phyloP scores from a whole-genome alignment of 495 filamentous ascomycete genomes.

The Penicillium lagena region DNA sequence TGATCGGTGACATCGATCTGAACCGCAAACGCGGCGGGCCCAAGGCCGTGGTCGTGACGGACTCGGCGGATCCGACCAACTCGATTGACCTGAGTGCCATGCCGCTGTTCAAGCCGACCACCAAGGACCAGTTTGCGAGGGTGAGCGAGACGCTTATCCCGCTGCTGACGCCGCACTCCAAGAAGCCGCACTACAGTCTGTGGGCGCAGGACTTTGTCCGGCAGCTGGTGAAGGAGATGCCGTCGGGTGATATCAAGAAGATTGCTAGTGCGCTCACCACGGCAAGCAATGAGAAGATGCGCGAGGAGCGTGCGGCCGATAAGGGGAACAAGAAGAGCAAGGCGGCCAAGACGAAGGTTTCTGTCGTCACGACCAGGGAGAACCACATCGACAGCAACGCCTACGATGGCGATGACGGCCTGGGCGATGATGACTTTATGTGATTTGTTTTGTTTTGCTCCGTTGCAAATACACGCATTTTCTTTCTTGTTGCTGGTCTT shows the following conservation, averaged over 20 bases:
- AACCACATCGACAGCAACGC: slow-evolving; percentile 59
- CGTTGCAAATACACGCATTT: slow-evolving; percentile 1
- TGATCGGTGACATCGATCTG: slow-evolving; percentile 77
- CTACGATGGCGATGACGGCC: slow-evolving; percentile 80
- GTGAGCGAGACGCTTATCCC: slow-evolving; percentile 71
- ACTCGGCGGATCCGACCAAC: slow-evolving; percentile 64
- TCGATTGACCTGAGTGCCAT: slow-evolving; percentile 74
- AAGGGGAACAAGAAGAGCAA: slow-evolving; percentile 97
- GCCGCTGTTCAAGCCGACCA: slow-evolving; percentile 80
- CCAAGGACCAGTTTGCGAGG: slow-evolving; percentile 74
- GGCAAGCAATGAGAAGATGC: slow-evolving; percentile 95
- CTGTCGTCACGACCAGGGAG: slow-evolving; percentile 65
- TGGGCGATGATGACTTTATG: slow-evolving; percentile 67
- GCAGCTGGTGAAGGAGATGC: slow-evolving; percentile 78
- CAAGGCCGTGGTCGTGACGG: slow-evolving; percentile 57
- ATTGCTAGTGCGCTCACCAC: slow-evolving; percentile 76
- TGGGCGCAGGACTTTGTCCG: slow-evolving; percentile 91
- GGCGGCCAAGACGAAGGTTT: slow-evolving; percentile 88
- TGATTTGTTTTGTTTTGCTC: slow-evolving; percentile 30
- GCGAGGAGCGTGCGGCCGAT: slow-evolving; percentile 91
- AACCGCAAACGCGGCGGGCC: slow-evolving; percentile 53
- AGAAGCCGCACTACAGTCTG: slow-evolving; percentile 83
- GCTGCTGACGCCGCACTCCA: slow-evolving; percentile 62
- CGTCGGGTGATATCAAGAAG: slow-evolving; percentile 92
- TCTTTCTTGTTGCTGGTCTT: slow-evolving; percentile 4